phyloP scores from a whole-genome alignment of 2,329 filamentous ascomycete species.

The Sclerotinia subarctica region DNA sequence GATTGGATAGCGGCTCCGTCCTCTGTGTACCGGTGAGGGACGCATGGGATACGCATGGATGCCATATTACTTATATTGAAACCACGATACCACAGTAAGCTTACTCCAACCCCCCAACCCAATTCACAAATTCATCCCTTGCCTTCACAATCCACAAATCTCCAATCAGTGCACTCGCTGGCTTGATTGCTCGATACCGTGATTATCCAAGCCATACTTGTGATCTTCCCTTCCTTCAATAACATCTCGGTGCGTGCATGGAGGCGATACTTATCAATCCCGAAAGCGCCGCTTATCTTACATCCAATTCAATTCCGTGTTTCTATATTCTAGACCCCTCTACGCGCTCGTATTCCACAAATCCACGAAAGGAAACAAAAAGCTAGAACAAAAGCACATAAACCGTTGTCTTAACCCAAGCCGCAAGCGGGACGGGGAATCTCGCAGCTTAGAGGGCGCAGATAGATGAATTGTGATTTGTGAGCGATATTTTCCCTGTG shows the following conservation, averaged over 20 bases:
- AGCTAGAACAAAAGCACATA: background rate
- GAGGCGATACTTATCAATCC: background rate
- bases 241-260: background rate
- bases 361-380: background rate
- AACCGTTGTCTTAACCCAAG: conserved; percentile 14
- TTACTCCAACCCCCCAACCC: background rate
- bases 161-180: too few relatives aligned
- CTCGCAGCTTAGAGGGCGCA: background rate
- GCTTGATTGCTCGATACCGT: background rate
- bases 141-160: background rate
- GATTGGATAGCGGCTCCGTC: background rate
- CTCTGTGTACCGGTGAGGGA: background rate
- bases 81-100: conserved; percentile 4
- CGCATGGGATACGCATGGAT: background rate
- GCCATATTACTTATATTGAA: conserved; percentile 7
- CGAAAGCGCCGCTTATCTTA: background rate
- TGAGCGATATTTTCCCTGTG: background rate
- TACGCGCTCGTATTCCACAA: too few relatives aligned
- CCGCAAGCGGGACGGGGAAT: conserved; percentile 14
- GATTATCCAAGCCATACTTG: background rate
- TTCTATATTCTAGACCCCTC: background rate
- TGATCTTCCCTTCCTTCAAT: background rate
- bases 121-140: background rate
- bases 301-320: background rate
- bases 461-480: conserved; percentile 16